Conservation (phyloP, 2,329 filamentous ascomycete species). For the Trichoderma koningii region DNA sequence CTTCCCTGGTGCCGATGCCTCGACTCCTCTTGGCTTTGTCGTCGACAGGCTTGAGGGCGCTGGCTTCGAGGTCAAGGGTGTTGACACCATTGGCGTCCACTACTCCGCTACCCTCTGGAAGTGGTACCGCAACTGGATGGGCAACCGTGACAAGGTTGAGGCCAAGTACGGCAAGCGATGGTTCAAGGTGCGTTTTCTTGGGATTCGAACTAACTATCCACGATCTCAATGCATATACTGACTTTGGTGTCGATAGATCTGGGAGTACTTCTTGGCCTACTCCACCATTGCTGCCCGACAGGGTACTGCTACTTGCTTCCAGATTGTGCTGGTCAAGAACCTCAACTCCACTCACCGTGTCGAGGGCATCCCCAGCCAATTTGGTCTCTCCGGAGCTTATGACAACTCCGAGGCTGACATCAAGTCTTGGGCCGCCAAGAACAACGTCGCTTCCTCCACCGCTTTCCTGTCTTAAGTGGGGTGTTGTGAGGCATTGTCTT, state of each 20-base stretch:
- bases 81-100: conserved; percentile 95
- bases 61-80: conserved; percentile 73
- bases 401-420: conserved; percentile 41
- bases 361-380: conserved; percentile 73
- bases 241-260: conserved; percentile 60
- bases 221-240: no score
- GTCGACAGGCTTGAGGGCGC: conserved; percentile 79
- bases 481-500: neutral
- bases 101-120: conserved; percentile 96
- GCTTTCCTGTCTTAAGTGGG: conserved; percentile 35
- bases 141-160: conserved; percentile 86
- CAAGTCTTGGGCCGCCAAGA: conserved; percentile 42
- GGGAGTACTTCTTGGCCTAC: conserved; percentile 89
- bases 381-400: conserved; percentile 65
- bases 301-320: conserved; percentile 83
- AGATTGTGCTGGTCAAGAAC: conserved; percentile 89
- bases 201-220: no score
- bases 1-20: conserved; percentile 95
- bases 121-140: conserved; percentile 99
- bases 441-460: conserved; percentile 40
- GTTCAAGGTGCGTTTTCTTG: no score
- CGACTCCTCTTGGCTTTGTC: conserved; percentile 86
- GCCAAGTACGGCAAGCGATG: conserved; percentile 94
- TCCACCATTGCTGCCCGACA: conserved; percentile 85
- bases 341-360: conserved; percentile 85